These are phyloP conservation scores for Podospora sp. DNA, from an alignment of 495 filamentous ascomycete genomes.

Conservation along the genomic window DNA sequence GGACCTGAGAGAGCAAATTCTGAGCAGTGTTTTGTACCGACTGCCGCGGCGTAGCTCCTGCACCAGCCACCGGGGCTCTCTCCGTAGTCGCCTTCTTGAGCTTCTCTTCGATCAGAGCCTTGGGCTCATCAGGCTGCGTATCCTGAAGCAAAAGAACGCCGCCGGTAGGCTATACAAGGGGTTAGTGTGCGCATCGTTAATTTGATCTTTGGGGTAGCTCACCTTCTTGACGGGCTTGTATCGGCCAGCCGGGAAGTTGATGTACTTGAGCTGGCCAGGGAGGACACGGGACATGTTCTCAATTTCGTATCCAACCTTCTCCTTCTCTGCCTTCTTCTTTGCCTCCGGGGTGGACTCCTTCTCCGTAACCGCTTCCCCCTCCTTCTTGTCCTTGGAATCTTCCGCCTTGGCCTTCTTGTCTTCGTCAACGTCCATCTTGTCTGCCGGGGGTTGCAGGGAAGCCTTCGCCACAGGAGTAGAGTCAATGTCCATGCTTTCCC, in stretches of 20 bases:
- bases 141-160: conserved; percentile 91
- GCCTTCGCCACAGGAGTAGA: conserved; percentile 74
- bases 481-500: conserved; percentile 90
- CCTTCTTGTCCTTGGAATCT: conserved; percentile 63
- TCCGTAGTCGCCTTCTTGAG: conserved; percentile 75
- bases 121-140: conserved; percentile 74
- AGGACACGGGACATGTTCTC: conserved; percentile 97
- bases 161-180: conserved; percentile 72
- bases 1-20: conserved; percentile 2
- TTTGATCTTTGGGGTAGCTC: conserved; percentile 35
- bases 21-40: conserved; percentile 17
- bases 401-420: conserved; percentile 61
- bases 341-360: conserved; percentile 57
- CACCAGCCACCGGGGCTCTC: conserved; percentile 55
- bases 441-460: conserved; percentile 55
- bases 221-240: conserved; percentile 97
- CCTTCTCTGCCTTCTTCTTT: conserved; percentile 90
- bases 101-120: conserved; percentile 81
- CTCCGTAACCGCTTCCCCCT: conserved; percentile 51
- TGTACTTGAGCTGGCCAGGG: conserved; percentile 90
- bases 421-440: conserved; percentile 94
- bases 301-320: conserved; percentile 93
- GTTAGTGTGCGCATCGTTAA: conserved; percentile 44
- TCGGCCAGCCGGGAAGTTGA: conserved; percentile 82
- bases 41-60: conserved; percentile 20